phyloP scores from a whole-genome alignment of 768 basidiomycete species.

The Cubamyces lactineus region DNA sequence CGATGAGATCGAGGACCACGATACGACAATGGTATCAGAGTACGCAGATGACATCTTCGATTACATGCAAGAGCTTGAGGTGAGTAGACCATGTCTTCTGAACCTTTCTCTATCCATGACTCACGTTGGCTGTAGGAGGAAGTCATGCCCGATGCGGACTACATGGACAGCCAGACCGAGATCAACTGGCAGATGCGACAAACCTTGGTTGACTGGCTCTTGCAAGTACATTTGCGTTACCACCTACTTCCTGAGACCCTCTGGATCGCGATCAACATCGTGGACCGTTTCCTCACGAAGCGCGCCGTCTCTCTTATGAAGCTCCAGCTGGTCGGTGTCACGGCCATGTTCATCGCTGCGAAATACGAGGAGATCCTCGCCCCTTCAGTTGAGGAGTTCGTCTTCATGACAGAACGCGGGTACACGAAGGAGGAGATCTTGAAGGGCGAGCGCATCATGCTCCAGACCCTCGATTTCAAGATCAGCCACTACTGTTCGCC shows the following conservation, averaged over 20 bases:
- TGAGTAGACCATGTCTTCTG: constrained; percentile 39
- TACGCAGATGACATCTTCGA: constrained; percentile 98
- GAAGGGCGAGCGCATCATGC: constrained; percentile 95
- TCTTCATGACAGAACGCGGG: constrained; percentile 95
- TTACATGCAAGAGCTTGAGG: constrained; percentile 95
- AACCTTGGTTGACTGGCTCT: constrained; percentile 96
- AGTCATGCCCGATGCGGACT: constrained; percentile 89
- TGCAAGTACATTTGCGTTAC: constrained; percentile 97
- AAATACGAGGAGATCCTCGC: constrained; percentile 99
- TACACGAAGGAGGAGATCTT: constrained; percentile 95
- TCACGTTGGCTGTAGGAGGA: constrained; percentile 56
- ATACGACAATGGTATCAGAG: constrained; percentile 97
- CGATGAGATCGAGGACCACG: constrained; percentile 73
- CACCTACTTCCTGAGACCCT: constrained; percentile 99
- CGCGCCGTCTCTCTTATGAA: constrained; percentile 81
- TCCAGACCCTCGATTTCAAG: constrained; percentile 94
- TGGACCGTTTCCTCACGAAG: constrained; percentile 71
- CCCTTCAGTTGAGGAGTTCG: constrained; percentile 96
- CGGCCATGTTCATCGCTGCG: constrained; percentile 98
- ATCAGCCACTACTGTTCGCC: constrained; percentile 98
- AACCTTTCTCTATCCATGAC: constrained; percentile 16
- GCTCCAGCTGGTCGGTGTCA: constrained; percentile 95
- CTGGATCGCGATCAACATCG: constrained; percentile 98
- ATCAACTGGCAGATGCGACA: constrained; percentile 95
- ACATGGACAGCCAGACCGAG: constrained; percentile 93